Evolutionary conservation across 805 yeast species (phyloP), one percentile per base, ranked within the genome.

Genomic region (Candida michaelii): DNA sequence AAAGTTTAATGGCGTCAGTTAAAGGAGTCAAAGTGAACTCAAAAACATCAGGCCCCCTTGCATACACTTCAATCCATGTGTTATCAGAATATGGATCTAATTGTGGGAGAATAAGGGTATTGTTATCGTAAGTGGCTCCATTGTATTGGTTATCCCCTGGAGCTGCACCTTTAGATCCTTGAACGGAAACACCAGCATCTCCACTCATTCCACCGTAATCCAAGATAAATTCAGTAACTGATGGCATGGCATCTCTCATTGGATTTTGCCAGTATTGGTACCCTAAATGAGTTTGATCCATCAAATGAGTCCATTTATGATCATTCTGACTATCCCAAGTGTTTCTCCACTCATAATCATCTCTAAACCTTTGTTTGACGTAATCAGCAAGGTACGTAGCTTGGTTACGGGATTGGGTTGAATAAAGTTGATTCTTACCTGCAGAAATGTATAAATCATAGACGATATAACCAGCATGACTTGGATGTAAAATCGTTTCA

Each of bases 211-310:
- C 30, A 11, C 46, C 40, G 10, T 29, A 40, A 4, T 38, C 46
- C 6, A 36, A 21, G 12, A 47, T 32, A 15, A 45, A 19, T 23
- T 39, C 42, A 2, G 50, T 23, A 15, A 51, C 44, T 11, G 30
- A 40, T 13, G 55, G 55, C 46, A 47, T 40, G 4, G 43, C 36
- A 30, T 51, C 47, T 16, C 51, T 31, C 47, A 50, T 39, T n/a
- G 55, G 55, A n/a, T 47, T 42, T 36, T 51, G 55, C 53, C 53
- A 51, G 36, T 46, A 47, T 32, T 23, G 17, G 40, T 51, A 51
- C n/a, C 53, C 52, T 3, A 51, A 32, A 33, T 51, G 55, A 4
- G 55, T 35, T 30, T 51, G 55, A 39, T 51, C 55, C 55, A 51
- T 51, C 42, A 51, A 35, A 27, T 50, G 52, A 11, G 35, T 31